phyloP scores from a whole-genome alignment of 208 protist genomes.

The Acanthamoeba sp. region DNA sequence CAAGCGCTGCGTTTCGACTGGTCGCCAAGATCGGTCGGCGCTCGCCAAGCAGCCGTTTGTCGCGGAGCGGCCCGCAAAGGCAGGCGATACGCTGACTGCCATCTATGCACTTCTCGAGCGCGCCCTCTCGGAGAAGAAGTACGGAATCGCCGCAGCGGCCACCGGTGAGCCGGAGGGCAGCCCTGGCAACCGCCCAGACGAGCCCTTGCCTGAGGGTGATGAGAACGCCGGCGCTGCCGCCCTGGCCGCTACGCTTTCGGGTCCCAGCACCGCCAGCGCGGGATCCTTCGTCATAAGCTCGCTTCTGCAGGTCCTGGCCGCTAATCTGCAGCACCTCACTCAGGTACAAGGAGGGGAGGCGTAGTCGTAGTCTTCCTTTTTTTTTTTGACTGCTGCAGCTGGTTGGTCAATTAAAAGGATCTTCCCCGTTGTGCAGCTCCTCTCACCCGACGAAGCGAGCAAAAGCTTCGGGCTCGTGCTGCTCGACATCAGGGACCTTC shows the following conservation, averaged over 20 bases:
- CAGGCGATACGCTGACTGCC: constrained; percentile 18
- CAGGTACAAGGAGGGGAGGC: constrained; percentile 23
- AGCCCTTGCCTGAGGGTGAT: background rate
- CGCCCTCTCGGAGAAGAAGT: background rate
- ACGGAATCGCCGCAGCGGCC: background rate
- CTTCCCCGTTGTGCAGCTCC: background rate
- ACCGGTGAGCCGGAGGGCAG: background rate
- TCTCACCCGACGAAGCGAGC: background rate
- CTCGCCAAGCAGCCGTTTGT: background rate
- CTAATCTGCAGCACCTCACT: constrained; percentile 24
- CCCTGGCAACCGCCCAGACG: background rate
- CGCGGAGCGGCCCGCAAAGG: background rate
- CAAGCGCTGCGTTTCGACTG: constrained; percentile 24
- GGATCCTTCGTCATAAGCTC: constrained; percentile 31
- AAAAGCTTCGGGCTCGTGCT: constrained; percentile 60
- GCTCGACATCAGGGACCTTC: constrained; percentile 8
- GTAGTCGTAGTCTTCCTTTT: background rate
- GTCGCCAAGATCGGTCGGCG: background rate
- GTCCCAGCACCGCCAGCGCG: background rate
- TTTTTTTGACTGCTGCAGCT: background rate
- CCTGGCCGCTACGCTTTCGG: background rate
- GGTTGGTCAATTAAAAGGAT: background rate
- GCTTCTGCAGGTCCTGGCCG: constrained; percentile 12
- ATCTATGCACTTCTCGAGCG: constrained; percentile 28
- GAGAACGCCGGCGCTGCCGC: background rate